Percentiles rank a stretch among this genome's conserved stretches.
These are phyloP conservation scores for Coprinopsis cinerea DNA, from an alignment of 768 basidiomycete genomes.

Conservation along the genomic window DNA sequence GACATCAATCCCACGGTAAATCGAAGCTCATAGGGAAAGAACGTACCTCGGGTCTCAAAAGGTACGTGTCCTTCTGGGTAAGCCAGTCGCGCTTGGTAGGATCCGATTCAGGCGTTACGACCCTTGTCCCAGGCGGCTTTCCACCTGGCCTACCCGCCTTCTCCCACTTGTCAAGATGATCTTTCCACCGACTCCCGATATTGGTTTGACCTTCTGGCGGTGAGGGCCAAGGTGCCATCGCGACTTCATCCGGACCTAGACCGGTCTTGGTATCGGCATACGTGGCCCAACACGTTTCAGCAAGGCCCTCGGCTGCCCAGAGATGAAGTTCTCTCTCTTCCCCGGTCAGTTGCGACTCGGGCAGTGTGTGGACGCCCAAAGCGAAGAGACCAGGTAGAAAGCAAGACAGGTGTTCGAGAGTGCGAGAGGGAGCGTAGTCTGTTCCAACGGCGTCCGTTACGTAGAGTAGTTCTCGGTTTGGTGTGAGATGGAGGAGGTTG, in stretches of 20 bases:
- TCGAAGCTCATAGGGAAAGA: not conserved
- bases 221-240: conserved; percentile 23
- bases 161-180: conserved; percentile 41
- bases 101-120: conserved; percentile 15
- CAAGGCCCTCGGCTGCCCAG: conserved; percentile 69
- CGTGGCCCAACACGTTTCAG: conserved; percentile 58
- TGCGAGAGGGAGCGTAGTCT: conserved; percentile 26
- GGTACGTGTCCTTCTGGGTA: conserved; percentile 34
- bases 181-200: conserved; percentile 33
- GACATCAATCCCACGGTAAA: conserved; percentile 1
- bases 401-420: conserved; percentile 63
- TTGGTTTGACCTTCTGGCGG: conserved; percentile 20
- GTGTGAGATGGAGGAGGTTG: conserved; percentile 59
- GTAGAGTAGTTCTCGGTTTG: conserved; percentile 58
- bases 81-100: conserved; percentile 46
- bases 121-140: conserved; percentile 17
- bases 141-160: conserved; percentile 30
- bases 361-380: conserved; percentile 50
- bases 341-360: conserved; percentile 21
- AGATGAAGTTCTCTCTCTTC: conserved; percentile 42
- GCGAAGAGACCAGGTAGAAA: conserved; percentile 64
- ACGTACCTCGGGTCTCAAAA: conserved; percentile 64
- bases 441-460: conserved; percentile 43
- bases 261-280: conserved; percentile 65
- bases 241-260: conserved; percentile 54